These are phyloP conservation scores for Ustulina deusta DNA, from an alignment of 2,329 filamentous ascomycete genomes.

Conservation along the genomic window DNA sequence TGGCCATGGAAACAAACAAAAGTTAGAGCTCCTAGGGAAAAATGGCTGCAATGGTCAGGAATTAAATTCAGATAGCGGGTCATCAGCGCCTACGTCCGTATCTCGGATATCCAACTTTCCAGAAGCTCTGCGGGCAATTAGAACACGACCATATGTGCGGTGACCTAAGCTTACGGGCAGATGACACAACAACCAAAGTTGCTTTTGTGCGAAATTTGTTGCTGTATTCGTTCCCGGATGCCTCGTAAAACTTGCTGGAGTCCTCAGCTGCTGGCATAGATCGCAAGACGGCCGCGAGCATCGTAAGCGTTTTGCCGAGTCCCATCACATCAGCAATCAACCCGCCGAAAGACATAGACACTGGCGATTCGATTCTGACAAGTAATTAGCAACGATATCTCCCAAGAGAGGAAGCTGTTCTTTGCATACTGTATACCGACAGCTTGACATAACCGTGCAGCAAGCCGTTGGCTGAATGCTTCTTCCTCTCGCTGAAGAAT, in stretches of 20 bases:
- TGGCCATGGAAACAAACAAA: slow-evolving; percentile 19
- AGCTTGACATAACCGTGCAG: neutral
- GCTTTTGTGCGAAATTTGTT: slow-evolving; percentile 1
- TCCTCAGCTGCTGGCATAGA: slow-evolving; percentile 15
- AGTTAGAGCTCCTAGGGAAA: neutral
- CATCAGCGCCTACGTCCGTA: neutral
- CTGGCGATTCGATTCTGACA: neutral
- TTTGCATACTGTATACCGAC: neutral
- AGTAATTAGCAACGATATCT: neutral
- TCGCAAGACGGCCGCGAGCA: slow-evolving; percentile 19
- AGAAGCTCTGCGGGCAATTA: slow-evolving; percentile 1
- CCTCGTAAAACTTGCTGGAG: slow-evolving; percentile 6
- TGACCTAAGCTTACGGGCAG: slow-evolving; percentile 13
- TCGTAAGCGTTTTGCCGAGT: slow-evolving; percentile 24
- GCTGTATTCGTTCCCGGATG: neutral
- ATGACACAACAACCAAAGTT: slow-evolving; percentile 24
- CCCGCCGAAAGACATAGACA: neutral
- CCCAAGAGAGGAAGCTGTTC: neutral
- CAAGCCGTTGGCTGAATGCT: neutral
- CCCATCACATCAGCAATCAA: slow-evolving; percentile 24
- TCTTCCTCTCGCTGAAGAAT: slow-evolving; percentile 4
- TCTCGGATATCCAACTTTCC: neutral
- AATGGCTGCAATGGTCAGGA: neutral
- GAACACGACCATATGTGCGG: neutral
- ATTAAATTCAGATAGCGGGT: neutral